Evolutionary conservation across 2,329 filamentous ascomycete genomes (phyloP), one percentile per base, ranked within the genome.

Genomic region (Onygena corvina): DNA sequence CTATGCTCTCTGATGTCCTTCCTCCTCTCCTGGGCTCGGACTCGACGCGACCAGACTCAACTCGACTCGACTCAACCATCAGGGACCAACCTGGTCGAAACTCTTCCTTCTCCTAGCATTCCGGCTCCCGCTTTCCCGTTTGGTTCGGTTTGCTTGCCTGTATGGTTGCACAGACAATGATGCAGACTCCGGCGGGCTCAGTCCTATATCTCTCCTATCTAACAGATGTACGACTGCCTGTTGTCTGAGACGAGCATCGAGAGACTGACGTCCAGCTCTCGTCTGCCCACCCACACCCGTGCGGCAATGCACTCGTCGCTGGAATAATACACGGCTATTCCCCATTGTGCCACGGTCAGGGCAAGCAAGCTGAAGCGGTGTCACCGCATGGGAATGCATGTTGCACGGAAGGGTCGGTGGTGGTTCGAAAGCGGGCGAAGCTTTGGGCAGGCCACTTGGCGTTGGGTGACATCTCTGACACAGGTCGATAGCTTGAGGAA

Each of bases 371-470:
- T 18, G 11, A 40, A 40, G 36, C 36, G 7, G 36, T 40, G 36
- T 40, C 36, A 40, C 36, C 18, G n/a, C 27, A 29, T n/a, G n/a
- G 27, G 27, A 5, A 29, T 29, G 11, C 27, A 29, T 5, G 27
- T 29, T 29, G 4, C 27, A 29, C 27, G 27, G 27, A 29, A 29
- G 4, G 11, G 11, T 11, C 56, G 77, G 77, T 0, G 61, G 60
- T 49, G 46, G 34, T 46, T 33, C 46, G 27, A 25, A 20, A 52
- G 35, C 23, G 18, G 30, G 38, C 38, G 38, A 35, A 52, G 40
- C 27, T 44, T 46, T 51, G 44, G 48, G 50, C 46, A 35, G 47
- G 8, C 44, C 31, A 44, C 31, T 50, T 38, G 46, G 31, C 27
- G 31, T 38, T 12, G 48, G 30, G 30, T 30, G 14, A 38, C 27